A percentile compares a stretch with the other conserved stretches of the same genome.
phyloP scores from a whole-genome alignment of 306 rosid species.

The Inga oerstediana region DNA sequence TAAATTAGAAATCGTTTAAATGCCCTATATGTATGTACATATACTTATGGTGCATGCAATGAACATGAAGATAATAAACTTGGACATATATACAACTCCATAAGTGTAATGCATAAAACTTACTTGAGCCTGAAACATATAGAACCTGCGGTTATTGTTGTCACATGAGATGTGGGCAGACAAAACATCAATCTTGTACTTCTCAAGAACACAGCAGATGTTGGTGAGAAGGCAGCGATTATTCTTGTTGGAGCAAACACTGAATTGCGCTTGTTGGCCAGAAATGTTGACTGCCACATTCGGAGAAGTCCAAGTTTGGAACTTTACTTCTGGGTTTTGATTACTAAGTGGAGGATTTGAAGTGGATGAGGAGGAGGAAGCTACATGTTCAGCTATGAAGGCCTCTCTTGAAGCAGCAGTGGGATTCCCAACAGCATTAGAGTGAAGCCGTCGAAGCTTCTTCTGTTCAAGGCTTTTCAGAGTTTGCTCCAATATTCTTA shows the following conservation, averaged over 20 bases:
- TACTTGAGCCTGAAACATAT: slow-evolving; percentile 57
- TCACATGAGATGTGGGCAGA: slow-evolving; percentile 50
- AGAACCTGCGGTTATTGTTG: slow-evolving; percentile 24
- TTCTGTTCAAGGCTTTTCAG: not conserved
- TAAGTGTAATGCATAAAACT: not conserved
- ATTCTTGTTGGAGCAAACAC: slow-evolving; percentile 46
- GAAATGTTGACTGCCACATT: not conserved
- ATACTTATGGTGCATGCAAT: not conserved
- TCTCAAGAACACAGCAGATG: slow-evolving; percentile 52
- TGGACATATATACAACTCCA: not conserved
- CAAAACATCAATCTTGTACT: slow-evolving; percentile 43
- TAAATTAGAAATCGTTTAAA: not conserved
- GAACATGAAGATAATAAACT: not conserved
- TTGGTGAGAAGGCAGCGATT: slow-evolving; percentile 31
- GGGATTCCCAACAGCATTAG: not conserved
- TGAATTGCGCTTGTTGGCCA: slow-evolving; percentile 46
- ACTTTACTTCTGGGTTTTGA: not conserved
- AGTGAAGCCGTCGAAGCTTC: not conserved
- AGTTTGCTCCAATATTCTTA: not conserved
- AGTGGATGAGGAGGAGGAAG: not conserved
- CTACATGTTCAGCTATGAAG: not conserved
- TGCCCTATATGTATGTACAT: not conserved
- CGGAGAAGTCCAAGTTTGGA: not conserved
- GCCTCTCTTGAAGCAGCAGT: not conserved
- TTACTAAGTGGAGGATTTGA: not conserved